These are phyloP conservation scores for Chlorophyllum brunneum DNA, from an alignment of 768 basidiomycete genomes.

Conservation along the genomic window DNA sequence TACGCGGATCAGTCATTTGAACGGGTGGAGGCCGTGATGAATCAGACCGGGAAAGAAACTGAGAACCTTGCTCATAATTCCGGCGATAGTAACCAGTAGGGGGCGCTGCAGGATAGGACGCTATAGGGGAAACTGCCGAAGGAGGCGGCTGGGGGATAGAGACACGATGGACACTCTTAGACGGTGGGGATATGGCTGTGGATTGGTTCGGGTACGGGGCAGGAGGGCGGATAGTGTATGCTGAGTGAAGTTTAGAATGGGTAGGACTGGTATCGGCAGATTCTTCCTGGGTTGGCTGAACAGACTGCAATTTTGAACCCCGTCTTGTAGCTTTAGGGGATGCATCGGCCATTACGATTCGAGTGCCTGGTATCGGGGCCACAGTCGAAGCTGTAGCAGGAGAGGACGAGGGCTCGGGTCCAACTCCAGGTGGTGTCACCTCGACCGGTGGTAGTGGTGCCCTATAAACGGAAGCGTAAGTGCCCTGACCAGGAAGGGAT, in stretches of 20 bases:
- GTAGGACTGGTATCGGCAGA: neutral
- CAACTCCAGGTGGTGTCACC: conserved; percentile 6
- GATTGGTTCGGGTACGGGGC: neutral
- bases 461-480: conserved; percentile 39
- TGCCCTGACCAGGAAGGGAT: conserved; percentile 32
- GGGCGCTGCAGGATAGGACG: neutral
- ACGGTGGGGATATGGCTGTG: neutral
- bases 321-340: neutral
- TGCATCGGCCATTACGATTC: conserved; percentile 1
- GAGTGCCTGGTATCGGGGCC: neutral
- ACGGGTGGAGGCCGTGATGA: conserved; percentile 2
- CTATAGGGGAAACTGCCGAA: neutral
- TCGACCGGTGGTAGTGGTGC: conserved; percentile 3
- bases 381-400: neutral
- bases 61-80: conserved; percentile 17
- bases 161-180: neutral
- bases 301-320: neutral
- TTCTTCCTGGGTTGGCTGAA: neutral
- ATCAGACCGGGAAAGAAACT: neutral
- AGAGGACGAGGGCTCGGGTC: neutral
- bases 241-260: conserved; percentile 2
- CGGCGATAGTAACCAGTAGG: conserved; percentile 14
- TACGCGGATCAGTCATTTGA: conserved; percentile 1
- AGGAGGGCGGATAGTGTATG: neutral
- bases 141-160: neutral